Base-by-base conservation (phyloP, 768 basidiomycete species). In the Boletales sp. region DNA sequence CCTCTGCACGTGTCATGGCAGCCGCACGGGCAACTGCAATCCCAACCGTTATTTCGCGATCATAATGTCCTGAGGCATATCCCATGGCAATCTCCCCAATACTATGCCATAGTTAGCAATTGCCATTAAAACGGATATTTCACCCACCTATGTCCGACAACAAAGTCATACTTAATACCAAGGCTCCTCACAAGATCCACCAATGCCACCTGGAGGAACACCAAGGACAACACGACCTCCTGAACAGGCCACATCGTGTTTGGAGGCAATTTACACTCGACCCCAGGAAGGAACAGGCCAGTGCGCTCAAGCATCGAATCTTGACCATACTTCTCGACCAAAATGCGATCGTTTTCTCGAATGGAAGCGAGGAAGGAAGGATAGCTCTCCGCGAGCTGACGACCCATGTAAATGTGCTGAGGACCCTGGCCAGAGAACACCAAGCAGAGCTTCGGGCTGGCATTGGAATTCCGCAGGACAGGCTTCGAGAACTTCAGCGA, bases 381-480 rank as follows among this genome's bases (percentile, higher is more conserved):
- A 44, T 66, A 70, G 15, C 44, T 56, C 42, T 68, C 62, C 15
- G 66, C 61, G 10, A 68, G 67, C 35, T 69, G 63, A 44, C 70
- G 69, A 48, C 70, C 70, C 70, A 71, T 72, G 46, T 57, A 62
- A 31, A 61, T 28, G 35, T 70, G 67, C 35, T 72, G 70, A 1
- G 70, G 68, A 5, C 71, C 71, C 48, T 71, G 70, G 9, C 70
- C 71, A 32, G 69, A 49, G 45, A 71, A 71, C 10, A 70, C 68
- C 39, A 67, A 54, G 25, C 70, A 68, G 8, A 70, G 57, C 45
- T 70, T 71, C 0, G 70, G 66, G 19, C 55, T 57, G n/a, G 39
- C 31, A 8, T 49, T 36, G 2, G 54, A 42, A 33, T 65, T 61
- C 17, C 61, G 59, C 42, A 69, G 49, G 30, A 61, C 54, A 19